Percentiles rank a stretch among this genome's conserved stretches.
Evolutionary conservation across 495 filamentous ascomycete species (phyloP).

Genomic region (Aspergillus conjunctus): DNA sequence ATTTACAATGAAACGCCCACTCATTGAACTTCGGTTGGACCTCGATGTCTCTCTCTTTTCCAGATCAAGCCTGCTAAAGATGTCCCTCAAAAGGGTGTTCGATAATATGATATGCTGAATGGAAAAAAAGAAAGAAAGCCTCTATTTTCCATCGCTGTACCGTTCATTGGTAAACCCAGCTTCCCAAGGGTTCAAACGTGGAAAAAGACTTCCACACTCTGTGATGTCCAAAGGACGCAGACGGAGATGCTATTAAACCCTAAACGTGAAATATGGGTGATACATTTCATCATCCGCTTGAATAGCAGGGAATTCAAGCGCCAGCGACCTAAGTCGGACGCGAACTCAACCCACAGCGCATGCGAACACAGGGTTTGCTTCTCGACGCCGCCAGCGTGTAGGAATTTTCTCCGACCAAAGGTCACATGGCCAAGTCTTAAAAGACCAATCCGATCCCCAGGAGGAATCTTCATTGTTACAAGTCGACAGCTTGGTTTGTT

Average conservation of each 20-base stretch:
- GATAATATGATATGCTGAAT: background rate
- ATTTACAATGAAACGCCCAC: background rate
- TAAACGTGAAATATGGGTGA: background rate
- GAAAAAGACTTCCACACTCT: slow-evolving; percentile 8
- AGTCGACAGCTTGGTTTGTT: slow-evolving; percentile 42
- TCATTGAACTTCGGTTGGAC: background rate
- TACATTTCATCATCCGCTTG: slow-evolving; percentile 6
- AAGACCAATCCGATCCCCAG: slow-evolving; percentile 48
- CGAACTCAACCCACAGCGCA: slow-evolving; percentile 42
- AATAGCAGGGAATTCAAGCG: slow-evolving; percentile 45
- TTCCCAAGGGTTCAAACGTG: background rate
- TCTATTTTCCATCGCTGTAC: background rate
- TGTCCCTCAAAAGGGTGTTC: background rate
- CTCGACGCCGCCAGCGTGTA: slow-evolving; percentile 28
- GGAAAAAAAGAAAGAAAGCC: background rate
- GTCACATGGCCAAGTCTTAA: slow-evolving; percentile 42
- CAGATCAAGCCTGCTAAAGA: background rate
- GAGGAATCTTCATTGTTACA: slow-evolving; percentile 53
- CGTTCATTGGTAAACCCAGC: too few relatives aligned
- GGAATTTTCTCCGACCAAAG: slow-evolving; percentile 28
- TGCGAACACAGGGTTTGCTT: slow-evolving; percentile 11
- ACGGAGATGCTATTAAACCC: slow-evolving; percentile 7
- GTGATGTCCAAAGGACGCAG: slow-evolving; percentile 15
- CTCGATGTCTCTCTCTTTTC: background rate
- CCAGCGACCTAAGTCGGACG: slow-evolving; percentile 33